phyloP scores from a whole-genome alignment of 352 stramenopile genomes.

The Phytopythium sindhum region DNA sequence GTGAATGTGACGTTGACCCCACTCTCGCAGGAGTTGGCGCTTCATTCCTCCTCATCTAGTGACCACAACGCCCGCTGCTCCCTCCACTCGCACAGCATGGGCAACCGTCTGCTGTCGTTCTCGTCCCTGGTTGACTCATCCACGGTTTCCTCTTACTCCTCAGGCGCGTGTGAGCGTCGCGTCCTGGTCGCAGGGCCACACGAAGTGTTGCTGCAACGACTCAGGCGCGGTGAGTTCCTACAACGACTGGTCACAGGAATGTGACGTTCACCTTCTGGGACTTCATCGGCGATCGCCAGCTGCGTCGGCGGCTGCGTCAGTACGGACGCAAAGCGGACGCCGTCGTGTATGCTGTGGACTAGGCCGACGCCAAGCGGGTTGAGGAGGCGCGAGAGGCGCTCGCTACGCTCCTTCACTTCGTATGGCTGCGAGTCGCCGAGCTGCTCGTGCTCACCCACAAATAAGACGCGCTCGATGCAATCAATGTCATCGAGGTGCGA shows the following conservation, averaged over 20 bases:
- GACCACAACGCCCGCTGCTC: neutral
- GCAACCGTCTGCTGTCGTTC: constrained; percentile 34
- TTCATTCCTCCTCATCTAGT: neutral
- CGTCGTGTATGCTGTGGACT: constrained; percentile 86
- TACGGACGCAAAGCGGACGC: constrained; percentile 63
- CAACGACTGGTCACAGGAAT: constrained; percentile 62
- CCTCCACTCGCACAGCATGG: constrained; percentile 20
- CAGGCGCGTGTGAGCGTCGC: constrained; percentile 35
- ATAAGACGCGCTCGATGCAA: constrained; percentile 30
- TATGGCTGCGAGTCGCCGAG: constrained; percentile 36
- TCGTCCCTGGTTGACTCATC: constrained; percentile 28
- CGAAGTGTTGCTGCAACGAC: constrained; percentile 90
- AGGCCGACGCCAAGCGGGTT: constrained; percentile 46
- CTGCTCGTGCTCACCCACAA: constrained; percentile 54
- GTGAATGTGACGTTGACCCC: neutral
- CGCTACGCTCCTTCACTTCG: constrained; percentile 30
- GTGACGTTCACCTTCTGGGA: constrained; percentile 87
- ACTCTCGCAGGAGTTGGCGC: neutral
- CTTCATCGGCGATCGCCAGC: constrained; percentile 48
- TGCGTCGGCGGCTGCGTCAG: constrained; percentile 58
- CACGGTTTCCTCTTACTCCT: constrained; percentile 23
- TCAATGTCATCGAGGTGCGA: constrained; percentile 28
- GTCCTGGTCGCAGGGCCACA: constrained; percentile 92
- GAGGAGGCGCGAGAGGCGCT: constrained; percentile 41
- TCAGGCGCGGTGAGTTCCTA: constrained; percentile 76